Evolutionary conservation across 441 rosid species (phyloP), one percentile per base, ranked within the genome.

Genomic region (Pelargonium fulgidum): DNA sequence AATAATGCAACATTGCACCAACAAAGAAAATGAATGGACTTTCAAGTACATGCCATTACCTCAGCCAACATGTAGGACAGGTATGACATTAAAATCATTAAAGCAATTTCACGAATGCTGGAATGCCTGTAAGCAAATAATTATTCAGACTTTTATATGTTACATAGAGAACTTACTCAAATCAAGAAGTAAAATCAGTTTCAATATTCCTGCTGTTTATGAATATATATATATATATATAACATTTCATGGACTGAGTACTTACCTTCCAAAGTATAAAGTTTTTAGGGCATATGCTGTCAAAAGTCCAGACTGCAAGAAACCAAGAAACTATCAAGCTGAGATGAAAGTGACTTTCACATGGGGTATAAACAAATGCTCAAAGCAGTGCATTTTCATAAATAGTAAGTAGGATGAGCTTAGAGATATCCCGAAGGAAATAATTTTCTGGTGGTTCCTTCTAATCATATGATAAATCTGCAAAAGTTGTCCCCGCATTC

Each of bases 11-110:
- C 36, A 29, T 29, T 29, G 36, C 36, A 29, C 36, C 36, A 29
- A 29, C 36, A 29, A 3, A 29, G 36, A 29, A 29, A 29, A 29
- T 29, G 36, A 29, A 29, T 29, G 36, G 5, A 29, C 14, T n/a
- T 47, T 47, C 11, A 47, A 47, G 54, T 47, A 47, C 22, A 50
- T 7, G 62, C 52, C 36, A 17, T 80, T 83, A 91, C 93, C 97
- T 93, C 96, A n/a, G 98, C 97, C 69, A 87, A 81, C 82, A 85
- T 82, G 79, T 89, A 89, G 62, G 96, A 93, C 58, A 93, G 85
- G 77, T 93, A 91, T 0, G 98, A 92, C 98, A 91, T 88, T 68
- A 91, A 77, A 63, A 83, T 85, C 96, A 91, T 88, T 42, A 87
- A 70, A 17, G 90, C 83, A 41, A 89, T 81, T 76, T 91, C 97